phyloP scores from a whole-genome alignment of 1,139 yeast genomes.

The Hansenula sp. region DNA sequence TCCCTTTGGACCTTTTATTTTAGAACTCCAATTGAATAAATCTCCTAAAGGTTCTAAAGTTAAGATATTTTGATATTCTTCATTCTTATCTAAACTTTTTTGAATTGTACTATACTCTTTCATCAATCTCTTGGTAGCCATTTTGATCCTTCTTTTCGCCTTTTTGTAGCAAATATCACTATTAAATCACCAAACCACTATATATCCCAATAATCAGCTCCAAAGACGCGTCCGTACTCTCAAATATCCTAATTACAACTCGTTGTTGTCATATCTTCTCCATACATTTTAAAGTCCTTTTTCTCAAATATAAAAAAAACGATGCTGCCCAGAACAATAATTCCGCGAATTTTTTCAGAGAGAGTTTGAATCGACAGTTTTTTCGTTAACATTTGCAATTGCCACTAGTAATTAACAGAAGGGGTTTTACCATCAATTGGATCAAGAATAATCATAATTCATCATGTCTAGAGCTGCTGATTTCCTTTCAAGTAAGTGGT shows the following conservation, averaged over 20 bases:
- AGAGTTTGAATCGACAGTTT: not conserved
- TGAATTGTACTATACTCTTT: slow-evolving; percentile 39
- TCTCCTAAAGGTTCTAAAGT: slow-evolving; percentile 42
- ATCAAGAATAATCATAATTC: not conserved
- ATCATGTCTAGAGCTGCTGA: slow-evolving; percentile 30
- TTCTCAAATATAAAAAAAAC: no score
- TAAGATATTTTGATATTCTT: slow-evolving; percentile 31
- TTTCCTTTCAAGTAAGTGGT: slow-evolving; percentile 17
- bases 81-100: slow-evolving; percentile 31
- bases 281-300: no score
- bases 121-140: slow-evolving; percentile 35
- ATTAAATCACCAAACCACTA: no score
- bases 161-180: no score
- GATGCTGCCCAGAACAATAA: not conserved
- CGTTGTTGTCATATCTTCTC: no score
- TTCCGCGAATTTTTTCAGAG: not conserved
- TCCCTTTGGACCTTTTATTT: slow-evolving; percentile 51
- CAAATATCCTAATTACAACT: no score
- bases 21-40: slow-evolving; percentile 56
- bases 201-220: no score
- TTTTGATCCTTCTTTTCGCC: not conserved
- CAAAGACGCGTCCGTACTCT: no score
- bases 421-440: not conserved
- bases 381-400: not conserved
- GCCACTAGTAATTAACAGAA: not conserved